Evolutionary conservation across 2,329 filamentous ascomycete species (phyloP).

Genomic region (Penicillium verrucosum): DNA sequence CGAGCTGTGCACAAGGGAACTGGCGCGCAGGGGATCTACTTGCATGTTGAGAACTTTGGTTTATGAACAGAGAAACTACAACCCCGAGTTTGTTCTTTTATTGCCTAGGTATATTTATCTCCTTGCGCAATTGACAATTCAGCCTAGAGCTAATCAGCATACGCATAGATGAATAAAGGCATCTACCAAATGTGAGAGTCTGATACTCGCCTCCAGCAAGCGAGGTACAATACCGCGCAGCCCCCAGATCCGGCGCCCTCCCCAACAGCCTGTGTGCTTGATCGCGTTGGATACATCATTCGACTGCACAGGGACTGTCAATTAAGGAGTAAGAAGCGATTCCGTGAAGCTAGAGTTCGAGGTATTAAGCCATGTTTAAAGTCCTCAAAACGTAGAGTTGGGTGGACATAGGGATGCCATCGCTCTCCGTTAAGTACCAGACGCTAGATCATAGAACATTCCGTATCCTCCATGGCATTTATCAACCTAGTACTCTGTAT

Average conservation of each 20-base stretch:
- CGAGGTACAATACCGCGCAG: not conserved
- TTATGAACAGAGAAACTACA: slow-evolving; percentile 26
- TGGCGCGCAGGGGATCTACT: slow-evolving; percentile 61
- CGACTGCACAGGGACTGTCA: not conserved
- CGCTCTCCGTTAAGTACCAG: not conserved
- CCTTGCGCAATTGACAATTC: not conserved
- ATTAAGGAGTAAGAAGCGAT: not conserved
- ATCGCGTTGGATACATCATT: not conserved
- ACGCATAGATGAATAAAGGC: not conserved
- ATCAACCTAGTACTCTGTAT: not conserved
- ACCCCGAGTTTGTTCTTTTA: not conserved
- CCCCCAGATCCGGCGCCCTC: not conserved
- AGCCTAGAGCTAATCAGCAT: not conserved
- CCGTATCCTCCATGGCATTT: not conserved
- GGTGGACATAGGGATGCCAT: not conserved
- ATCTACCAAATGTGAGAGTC: not conserved
- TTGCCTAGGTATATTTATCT: not conserved
- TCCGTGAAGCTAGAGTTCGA: too few relatives aligned
- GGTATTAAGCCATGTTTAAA: not conserved
- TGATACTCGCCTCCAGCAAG: not conserved
- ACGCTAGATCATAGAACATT: not conserved
- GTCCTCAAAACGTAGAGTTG: not conserved
- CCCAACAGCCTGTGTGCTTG: not conserved
- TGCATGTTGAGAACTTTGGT: slow-evolving; percentile 59
- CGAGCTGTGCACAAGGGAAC: slow-evolving; percentile 65